Evolutionary conservation across 768 basidiomycete species (phyloP), one percentile per base, ranked within the genome.

Genomic region (Rhodocollybia butyracea): DNA sequence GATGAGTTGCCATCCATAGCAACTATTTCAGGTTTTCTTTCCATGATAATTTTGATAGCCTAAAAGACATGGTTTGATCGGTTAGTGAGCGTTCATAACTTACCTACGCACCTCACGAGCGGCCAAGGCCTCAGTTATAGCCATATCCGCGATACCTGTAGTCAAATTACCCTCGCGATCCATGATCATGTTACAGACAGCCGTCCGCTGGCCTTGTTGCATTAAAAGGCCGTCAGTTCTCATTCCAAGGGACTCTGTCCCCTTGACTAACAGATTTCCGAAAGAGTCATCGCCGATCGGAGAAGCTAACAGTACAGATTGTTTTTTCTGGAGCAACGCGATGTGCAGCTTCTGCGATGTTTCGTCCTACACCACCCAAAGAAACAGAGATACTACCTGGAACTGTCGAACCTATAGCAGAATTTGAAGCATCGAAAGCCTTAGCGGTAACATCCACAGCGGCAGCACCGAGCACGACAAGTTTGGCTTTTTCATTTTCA

Each of bases 121-220:
- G 22, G 74, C 68, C 51, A 91, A 64, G 2, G 66, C 62, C 36
- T 82, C 71, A 8, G 84, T 80, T 43, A 89, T 82, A 63, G 77
- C 81, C 92, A 98, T 98, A 65, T 97, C 95, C 15, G 97, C 92
- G 11, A 98, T 82, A 2, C 97, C 97, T n/a, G 83, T 82, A 2
- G 88, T 75, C 19, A 98, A 76, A 46, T 80, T 79, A 0, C 94
- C 94, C 5, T 74, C 64, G 27, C 72, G 68, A 64, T 94, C 89
- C 42, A 98, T 72, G 32, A 94, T 74, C 76, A 97, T 81, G 61
- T 88, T 94, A 72, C 96, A 98, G 7, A 91, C 86, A 1, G 96
- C 86, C 13, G 91, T 91, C 46, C 77, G 73, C 19, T 71, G 66
- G 2, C 70, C 68, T 13, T 62, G 52, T 21, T 67, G 59, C 1